Percentiles rank a stretch among this genome's conserved stretches.
These are phyloP conservation scores for Crithidia acanthocephali DNA, from an alignment of 208 protist genomes.

Conservation along the genomic window DNA sequence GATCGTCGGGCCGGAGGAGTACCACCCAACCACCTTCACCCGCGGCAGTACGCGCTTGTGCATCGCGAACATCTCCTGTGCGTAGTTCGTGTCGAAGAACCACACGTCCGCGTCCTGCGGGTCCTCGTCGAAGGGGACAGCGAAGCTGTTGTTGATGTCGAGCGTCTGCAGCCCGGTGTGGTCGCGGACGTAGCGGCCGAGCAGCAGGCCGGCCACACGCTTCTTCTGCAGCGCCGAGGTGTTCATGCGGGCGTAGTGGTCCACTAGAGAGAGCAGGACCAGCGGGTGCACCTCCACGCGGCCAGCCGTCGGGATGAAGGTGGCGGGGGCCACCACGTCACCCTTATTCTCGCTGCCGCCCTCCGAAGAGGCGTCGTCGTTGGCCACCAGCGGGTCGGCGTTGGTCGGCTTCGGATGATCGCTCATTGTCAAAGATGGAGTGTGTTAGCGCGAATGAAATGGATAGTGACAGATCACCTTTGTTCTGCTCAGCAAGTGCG, in stretches of 20 bases:
- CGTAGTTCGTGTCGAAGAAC: conserved; percentile 98
- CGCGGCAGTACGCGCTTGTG: conserved; percentile 98
- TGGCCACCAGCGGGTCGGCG: conserved; percentile 6
- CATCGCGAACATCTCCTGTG: conserved; percentile 98
- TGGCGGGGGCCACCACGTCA: conserved; percentile 22
- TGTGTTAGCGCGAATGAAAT: too few species aligned
- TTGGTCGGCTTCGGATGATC: conserved; percentile 14
- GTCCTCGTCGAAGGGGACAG: conserved; percentile 99
- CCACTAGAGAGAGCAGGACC: conserved; percentile 98
- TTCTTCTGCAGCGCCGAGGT: conserved; percentile 89
- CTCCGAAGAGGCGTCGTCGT: conserved; percentile 28
- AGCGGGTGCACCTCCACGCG: conserved; percentile 98
- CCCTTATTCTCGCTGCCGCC: conserved; percentile 32
- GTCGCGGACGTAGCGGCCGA: conserved; percentile 89
- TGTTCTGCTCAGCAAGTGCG: too few species aligned
- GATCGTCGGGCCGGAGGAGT: conserved; percentile 98
- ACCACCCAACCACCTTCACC: conserved; percentile 99
- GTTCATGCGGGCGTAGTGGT: conserved; percentile 99
- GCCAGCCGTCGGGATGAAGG: conserved; percentile 55
- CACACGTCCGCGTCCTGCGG: conserved; percentile 96
- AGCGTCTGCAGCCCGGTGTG: conserved; percentile 60
- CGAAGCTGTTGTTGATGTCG: conserved; percentile 98
- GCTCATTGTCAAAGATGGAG: conserved; percentile 19
- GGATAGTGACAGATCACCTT: too few species aligned
- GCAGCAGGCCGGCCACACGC: conserved; percentile 97